Percentiles rank a stretch among this genome's conserved stretches.
phyloP scores from a whole-genome alignment of 208 protist genomes.

The Zelonia costaricensis region DNA sequence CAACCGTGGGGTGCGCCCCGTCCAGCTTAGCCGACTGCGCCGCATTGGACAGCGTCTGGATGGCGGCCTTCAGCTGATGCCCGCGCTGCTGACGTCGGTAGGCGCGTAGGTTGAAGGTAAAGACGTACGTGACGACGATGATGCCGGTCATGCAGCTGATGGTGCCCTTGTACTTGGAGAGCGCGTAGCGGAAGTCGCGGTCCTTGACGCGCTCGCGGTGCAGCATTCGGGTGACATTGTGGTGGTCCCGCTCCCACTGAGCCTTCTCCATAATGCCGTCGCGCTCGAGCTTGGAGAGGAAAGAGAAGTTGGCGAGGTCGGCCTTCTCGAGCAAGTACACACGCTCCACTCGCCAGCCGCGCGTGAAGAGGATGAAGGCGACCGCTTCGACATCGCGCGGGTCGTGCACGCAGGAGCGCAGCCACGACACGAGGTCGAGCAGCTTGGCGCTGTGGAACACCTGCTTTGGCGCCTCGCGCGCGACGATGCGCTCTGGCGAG shows the following conservation, averaged over 20 bases:
- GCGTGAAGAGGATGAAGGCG: slow-evolving; percentile 73
- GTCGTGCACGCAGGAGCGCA: slow-evolving; percentile 68
- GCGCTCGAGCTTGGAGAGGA: slow-evolving; percentile 39
- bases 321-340: slow-evolving; percentile 74
- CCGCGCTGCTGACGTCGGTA: slow-evolving; percentile 52
- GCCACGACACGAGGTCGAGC: slow-evolving; percentile 67
- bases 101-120: slow-evolving; percentile 50
- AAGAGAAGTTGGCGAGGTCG: slow-evolving; percentile 55
- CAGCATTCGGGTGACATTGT: slow-evolving; percentile 42
- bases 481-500: slow-evolving; percentile 50
- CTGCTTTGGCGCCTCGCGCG: slow-evolving; percentile 52
- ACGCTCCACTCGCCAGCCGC: slow-evolving; percentile 78
- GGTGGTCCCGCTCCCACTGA: slow-evolving; percentile 66
- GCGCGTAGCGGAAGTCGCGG: slow-evolving; percentile 45
- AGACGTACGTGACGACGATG: slow-evolving; percentile 57
- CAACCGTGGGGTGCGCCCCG: not conserved
- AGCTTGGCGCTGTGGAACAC: slow-evolving; percentile 58
- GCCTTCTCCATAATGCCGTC: slow-evolving; percentile 53
- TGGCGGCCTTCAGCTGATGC: slow-evolving; percentile 46
- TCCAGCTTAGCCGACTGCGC: not conserved
- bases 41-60: slow-evolving; percentile 29
- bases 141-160: slow-evolving; percentile 62
- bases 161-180: slow-evolving; percentile 71
- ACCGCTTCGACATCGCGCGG: slow-evolving; percentile 61
- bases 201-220: slow-evolving; percentile 61